Evolutionary conservation across 768 basidiomycete species (phyloP).

Genomic region (Candolleomyces eurysporus): DNA sequence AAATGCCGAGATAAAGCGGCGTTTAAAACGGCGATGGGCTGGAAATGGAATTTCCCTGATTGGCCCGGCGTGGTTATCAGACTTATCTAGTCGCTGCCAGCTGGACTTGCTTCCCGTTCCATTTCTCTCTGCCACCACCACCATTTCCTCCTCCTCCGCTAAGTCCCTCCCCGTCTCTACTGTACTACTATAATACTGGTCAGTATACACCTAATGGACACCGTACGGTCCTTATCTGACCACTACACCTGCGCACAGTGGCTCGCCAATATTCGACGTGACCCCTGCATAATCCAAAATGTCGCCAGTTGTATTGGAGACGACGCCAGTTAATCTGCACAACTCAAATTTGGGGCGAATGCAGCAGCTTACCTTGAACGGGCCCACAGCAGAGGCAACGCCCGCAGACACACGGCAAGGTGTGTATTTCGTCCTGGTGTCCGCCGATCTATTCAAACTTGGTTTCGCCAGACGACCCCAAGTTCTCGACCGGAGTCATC

Average conservation of each 20-base stretch:
- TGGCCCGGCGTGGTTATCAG: conserved; percentile 13
- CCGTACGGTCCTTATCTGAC: not conserved
- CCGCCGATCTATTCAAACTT: conserved; percentile 5
- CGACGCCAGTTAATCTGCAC: conserved; percentile 51
- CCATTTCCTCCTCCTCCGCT: conserved; percentile 7
- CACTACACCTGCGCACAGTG: not conserved
- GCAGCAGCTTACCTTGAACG: conserved; percentile 29
- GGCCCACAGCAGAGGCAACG: conserved; percentile 13
- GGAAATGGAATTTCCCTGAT: conserved; percentile 19
- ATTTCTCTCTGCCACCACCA: conserved; percentile 3
- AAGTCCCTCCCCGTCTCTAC: conserved; percentile 1
- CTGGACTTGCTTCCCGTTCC: conserved; percentile 11
- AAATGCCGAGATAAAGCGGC: conserved; percentile 1
- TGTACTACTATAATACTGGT: conserved; percentile 5
- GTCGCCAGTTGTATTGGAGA: conserved; percentile 59
- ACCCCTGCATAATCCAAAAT: conserved; percentile 28
- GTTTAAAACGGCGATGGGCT: not conserved
- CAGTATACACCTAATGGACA: not conserved
- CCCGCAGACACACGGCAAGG: conserved; percentile 25
- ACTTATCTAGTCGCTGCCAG: conserved; percentile 15
- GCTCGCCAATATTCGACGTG: not conserved
- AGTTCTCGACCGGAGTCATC: conserved; percentile 21
- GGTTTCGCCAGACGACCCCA: conserved; percentile 22
- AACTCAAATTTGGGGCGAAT: conserved; percentile 46
- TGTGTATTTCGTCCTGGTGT: conserved; percentile 10